Conservation (phyloP, 768 basidiomycete genomes). For the Leccinellum rugosiceps region DNA sequence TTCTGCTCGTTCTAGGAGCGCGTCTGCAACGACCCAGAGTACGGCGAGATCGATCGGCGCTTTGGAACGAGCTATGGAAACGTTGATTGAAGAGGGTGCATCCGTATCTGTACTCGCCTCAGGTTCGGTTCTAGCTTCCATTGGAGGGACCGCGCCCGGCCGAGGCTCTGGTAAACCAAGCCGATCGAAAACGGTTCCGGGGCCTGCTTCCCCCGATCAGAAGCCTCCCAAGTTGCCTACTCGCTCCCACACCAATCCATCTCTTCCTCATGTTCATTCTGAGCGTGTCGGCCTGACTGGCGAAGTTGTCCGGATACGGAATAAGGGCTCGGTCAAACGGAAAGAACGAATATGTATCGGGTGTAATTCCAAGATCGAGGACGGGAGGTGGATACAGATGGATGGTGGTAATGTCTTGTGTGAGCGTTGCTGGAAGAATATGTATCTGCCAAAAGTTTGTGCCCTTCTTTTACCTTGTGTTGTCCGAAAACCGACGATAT, state of each 20-base stretch:
- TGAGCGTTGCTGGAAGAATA: slow-evolving; percentile 91
- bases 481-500: not conserved
- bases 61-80: slow-evolving; percentile 50
- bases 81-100: slow-evolving; percentile 43
- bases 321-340: slow-evolving; percentile 34
- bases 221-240: slow-evolving; percentile 53
- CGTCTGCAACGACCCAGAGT: slow-evolving; percentile 29
- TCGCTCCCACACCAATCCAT: slow-evolving; percentile 51
- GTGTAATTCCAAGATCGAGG: slow-evolving; percentile 68
- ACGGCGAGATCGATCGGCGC: slow-evolving; percentile 34
- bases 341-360: slow-evolving; percentile 54
- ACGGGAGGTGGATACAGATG: slow-evolving; percentile 79
- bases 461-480: not conserved
- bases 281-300: slow-evolving; percentile 23
- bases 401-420: slow-evolving; percentile 78
- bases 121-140: slow-evolving; percentile 31
- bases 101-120: slow-evolving; percentile 35
- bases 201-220: slow-evolving; percentile 40
- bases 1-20: slow-evolving; percentile 20
- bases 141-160: slow-evolving; percentile 17
- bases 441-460: slow-evolving; percentile 88
- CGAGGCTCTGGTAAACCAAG: slow-evolving; percentile 31
- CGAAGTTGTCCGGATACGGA: slow-evolving; percentile 31
- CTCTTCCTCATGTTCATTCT: slow-evolving; percentile 34
- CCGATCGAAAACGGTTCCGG: slow-evolving; percentile 54